Percentiles rank a stretch among this genome's conserved stretches.
These are phyloP conservation scores for Gaeumannomyces sp. DNA, from an alignment of 2,329 filamentous ascomycete species.

Conservation along the genomic window DNA sequence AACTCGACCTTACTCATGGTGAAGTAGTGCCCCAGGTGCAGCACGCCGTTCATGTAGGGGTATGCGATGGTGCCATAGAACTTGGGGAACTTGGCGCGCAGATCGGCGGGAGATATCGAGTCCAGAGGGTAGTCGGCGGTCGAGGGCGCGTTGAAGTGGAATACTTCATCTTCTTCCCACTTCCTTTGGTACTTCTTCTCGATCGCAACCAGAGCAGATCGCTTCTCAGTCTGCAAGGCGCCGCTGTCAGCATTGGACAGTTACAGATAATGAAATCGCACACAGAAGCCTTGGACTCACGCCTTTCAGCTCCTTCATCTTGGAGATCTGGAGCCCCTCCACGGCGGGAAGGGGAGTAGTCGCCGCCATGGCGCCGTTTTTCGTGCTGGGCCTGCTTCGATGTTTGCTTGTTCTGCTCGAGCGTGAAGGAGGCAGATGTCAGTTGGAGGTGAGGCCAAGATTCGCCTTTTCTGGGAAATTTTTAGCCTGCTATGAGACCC, in stretches of 20 bases:
- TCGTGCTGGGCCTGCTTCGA: neutral
- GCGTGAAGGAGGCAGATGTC: neutral
- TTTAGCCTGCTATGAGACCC: neutral
- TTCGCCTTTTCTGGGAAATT: neutral
- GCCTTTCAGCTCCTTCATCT: constrained; percentile 56
- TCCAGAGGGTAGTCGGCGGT: constrained; percentile 47
- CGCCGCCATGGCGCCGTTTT: constrained; percentile 35
- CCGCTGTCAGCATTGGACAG: neutral
- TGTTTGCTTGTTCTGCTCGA: constrained; percentile 1
- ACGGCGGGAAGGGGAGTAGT: constrained; percentile 27
- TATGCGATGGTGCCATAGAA: constrained; percentile 66
- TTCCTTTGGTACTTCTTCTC: constrained; percentile 90
- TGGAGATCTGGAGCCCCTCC: constrained; percentile 47
- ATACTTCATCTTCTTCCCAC: constrained; percentile 73
- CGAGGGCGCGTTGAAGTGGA: constrained; percentile 80
- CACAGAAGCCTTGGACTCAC: constrained; percentile 3
- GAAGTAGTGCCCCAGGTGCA: constrained; percentile 72
- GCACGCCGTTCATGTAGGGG: constrained; percentile 29
- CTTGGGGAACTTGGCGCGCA: constrained; percentile 70
- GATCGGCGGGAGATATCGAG: constrained; percentile 21
- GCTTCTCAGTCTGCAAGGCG: constrained; percentile 66
- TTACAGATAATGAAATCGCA: neutral
- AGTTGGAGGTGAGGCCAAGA: neutral
- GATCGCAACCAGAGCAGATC: constrained; percentile 71
- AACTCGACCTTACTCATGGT: constrained; percentile 93